A percentile compares a stretch with the other conserved stretches of the same genome.
Conservation (phyloP, 768 basidiomycete species). For the Leccinum broughii region DNA sequence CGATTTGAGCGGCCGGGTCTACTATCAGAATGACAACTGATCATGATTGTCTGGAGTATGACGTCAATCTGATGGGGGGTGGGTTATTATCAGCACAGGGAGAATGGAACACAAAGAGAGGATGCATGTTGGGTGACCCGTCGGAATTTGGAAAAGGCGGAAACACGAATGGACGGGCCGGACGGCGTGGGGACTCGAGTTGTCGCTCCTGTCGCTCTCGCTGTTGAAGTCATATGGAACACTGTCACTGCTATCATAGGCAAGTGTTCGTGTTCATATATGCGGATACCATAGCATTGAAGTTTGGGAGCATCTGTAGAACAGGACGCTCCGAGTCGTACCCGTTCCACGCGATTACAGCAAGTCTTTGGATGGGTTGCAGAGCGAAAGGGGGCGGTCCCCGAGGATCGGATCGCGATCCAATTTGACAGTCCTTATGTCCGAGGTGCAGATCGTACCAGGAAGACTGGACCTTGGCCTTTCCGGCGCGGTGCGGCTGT, state of each 20-base stretch:
- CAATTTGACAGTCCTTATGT: too few species aligned
- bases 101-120: background rate
- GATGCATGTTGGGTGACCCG: background rate
- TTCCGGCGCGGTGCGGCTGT: too few species aligned
- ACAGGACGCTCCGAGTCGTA: too few species aligned
- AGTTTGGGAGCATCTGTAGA: background rate
- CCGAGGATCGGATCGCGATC: too few species aligned
- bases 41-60: too few species aligned
- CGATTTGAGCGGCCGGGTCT: constrained; percentile 12
- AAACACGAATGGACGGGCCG: constrained; percentile 45
- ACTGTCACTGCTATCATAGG: constrained; percentile 71
- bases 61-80: too few species aligned
- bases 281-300: background rate
- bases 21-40: too few species aligned
- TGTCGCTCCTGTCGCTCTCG: constrained; percentile 59
- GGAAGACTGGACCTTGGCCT: too few species aligned
- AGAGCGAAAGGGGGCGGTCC: too few species aligned
- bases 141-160: constrained; percentile 50
- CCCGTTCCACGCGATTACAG: too few species aligned
- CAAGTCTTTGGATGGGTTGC: too few species aligned
- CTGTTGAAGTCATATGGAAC: constrained; percentile 68
- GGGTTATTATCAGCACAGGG: background rate
- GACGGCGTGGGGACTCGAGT: constrained; percentile 38
- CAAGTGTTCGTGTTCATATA: constrained; percentile 25
- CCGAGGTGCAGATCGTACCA: too few species aligned